Conservation (phyloP, 495 filamentous ascomycete species). For the Podospora fimiseda region DNA sequence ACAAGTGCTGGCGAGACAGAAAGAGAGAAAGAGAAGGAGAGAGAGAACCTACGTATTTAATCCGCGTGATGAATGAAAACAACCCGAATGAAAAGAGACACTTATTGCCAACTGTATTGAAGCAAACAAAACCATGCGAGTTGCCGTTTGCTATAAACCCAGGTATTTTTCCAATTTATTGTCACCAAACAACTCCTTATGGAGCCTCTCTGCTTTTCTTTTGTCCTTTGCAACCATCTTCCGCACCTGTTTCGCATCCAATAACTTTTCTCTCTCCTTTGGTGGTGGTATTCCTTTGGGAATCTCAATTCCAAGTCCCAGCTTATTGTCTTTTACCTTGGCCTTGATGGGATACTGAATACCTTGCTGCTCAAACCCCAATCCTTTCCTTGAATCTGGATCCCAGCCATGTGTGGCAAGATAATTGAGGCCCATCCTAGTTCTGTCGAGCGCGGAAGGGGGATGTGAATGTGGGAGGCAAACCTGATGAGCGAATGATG, state of each 20-base stretch:
- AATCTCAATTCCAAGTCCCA: not conserved
- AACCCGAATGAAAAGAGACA: no score
- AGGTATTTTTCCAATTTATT: not conserved
- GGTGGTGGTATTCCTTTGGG: conserved; percentile 1
- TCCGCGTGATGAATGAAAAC: no score
- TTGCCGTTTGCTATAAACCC: not conserved
- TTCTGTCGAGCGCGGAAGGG: conserved; percentile 77
- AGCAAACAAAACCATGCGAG: not conserved
- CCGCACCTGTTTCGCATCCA: conserved; percentile 1
- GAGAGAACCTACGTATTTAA: no score
- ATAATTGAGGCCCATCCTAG: conserved; percentile 65
- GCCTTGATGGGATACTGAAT: conserved; percentile 67
- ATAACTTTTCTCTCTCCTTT: not conserved
- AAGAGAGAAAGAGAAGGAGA: no score
- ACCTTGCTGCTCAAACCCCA: conserved; percentile 67
- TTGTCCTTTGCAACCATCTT: not conserved
- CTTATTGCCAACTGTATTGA: no score
- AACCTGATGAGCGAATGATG: conserved; percentile 72
- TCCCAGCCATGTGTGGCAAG: conserved; percentile 82
- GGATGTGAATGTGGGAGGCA: conserved; percentile 75
- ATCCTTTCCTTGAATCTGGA: conserved; percentile 66
- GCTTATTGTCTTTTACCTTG: not conserved
- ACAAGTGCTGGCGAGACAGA: no score
- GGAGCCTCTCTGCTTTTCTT: not conserved
- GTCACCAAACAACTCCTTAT: not conserved